Evolutionary conservation across 78 protist species (phyloP).

Genomic region (Monosiga brevicollis): DNA sequence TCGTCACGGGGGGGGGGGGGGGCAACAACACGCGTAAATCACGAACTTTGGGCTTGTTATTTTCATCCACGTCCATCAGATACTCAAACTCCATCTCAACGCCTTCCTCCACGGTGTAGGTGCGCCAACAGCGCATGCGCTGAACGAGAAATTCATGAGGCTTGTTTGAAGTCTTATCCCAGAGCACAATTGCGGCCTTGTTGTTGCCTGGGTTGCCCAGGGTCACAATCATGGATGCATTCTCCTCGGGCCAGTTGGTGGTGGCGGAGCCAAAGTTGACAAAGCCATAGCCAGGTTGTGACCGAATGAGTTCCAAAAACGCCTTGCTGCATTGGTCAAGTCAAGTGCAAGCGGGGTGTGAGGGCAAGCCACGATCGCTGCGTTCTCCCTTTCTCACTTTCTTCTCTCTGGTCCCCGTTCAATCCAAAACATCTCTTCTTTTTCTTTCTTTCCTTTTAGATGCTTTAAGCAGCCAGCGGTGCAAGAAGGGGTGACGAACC

Average conservation of each 20-base stretch:
- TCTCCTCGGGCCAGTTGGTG: not conserved
- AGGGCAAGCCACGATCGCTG: no score
- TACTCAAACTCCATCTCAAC: not conserved
- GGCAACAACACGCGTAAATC: no score
- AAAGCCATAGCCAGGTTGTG: not conserved
- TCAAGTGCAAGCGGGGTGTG: no score
- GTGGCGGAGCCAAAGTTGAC: not conserved
- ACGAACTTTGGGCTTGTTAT: not conserved
- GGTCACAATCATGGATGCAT: not conserved
- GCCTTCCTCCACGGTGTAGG: not conserved
- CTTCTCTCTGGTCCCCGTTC: no score
- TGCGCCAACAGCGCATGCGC: not conserved
- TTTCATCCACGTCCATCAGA: not conserved
- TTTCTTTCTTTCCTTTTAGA: no score
- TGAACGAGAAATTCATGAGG: not conserved
- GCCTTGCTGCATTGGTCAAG: not conserved
- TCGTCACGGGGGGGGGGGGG: no score
- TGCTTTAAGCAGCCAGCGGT: no score
- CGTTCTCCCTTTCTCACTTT: no score
- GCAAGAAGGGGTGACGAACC: no score
- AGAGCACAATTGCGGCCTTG: not conserved
- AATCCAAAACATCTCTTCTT: no score
- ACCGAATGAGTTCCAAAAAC: not conserved
- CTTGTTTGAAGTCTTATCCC: not conserved
- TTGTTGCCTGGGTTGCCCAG: not conserved